Conservation (phyloP, 1,284 basidiomycete genomes). For the Ustilago xerochloae region DNA sequence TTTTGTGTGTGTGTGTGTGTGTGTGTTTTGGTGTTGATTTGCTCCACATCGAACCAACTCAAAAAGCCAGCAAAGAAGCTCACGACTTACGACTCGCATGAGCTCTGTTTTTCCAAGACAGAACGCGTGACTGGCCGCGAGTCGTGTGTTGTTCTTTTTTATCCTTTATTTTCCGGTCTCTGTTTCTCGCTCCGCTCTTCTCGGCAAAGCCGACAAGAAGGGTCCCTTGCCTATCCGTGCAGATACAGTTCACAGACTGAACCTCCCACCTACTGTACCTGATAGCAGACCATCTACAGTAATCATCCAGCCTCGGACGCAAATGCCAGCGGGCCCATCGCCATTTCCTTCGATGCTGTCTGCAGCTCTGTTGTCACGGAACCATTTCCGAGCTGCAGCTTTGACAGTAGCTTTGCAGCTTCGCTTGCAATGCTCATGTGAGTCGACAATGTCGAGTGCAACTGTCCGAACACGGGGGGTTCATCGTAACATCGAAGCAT, state of each 20-base stretch:
- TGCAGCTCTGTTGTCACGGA: background rate
- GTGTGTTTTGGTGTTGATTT: background rate
- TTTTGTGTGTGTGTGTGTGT: background rate
- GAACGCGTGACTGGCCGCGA: background rate
- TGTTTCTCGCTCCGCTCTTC: background rate
- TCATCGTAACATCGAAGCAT: background rate
- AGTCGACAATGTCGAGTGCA: background rate
- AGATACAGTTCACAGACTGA: background rate
- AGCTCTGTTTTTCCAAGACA: background rate
- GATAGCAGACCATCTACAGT: no score
- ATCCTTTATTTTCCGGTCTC: background rate
- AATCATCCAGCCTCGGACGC: no score
- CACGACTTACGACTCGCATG: background rate
- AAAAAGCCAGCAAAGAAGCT: background rate
- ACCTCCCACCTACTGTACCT: no score
- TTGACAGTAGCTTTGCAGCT: background rate
- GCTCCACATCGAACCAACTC: constrained; percentile 5
- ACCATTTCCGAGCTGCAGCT: background rate
- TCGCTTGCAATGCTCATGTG: background rate
- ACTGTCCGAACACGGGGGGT: background rate
- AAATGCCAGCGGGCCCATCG: background rate
- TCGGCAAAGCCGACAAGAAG: background rate
- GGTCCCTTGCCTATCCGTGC: background rate
- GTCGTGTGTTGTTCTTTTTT: background rate
- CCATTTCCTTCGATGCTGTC: background rate